A percentile compares a stretch with the other conserved stretches of the same genome.
phyloP scores from a whole-genome alignment of 164 flowering plant genomes.

The Kingdonia uniflora region DNA sequence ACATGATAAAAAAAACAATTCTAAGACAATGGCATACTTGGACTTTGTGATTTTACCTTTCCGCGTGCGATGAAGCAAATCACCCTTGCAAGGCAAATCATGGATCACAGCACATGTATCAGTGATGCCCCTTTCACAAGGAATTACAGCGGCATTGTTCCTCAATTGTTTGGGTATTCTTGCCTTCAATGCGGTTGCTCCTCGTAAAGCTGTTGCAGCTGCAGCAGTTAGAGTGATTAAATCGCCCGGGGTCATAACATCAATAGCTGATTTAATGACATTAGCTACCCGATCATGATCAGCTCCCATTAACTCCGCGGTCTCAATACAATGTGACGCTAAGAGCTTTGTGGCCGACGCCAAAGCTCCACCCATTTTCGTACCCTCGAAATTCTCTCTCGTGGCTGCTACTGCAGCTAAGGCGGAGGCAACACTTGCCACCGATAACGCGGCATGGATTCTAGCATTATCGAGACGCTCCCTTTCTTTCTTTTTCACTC shows the following conservation, averaged over 20 bases:
- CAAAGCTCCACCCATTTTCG: conserved; percentile 57
- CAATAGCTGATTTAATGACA: conserved; percentile 63
- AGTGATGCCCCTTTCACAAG: conserved; percentile 41
- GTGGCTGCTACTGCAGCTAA: conserved; percentile 64
- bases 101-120: conserved; percentile 22
- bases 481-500: conserved; percentile 60
- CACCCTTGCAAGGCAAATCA: conserved; percentile 44
- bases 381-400: conserved; percentile 29
- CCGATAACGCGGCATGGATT: conserved; percentile 57
- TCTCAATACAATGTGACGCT: conserved; percentile 75
- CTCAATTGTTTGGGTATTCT: conserved; percentile 59
- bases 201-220: conserved; percentile 96
- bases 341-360: conserved; percentile 78
- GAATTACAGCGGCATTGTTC: conserved; percentile 63
- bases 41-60: conserved; percentile 32
- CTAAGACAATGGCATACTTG: too few species aligned
- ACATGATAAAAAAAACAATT: neutral
- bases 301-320: conserved; percentile 89
- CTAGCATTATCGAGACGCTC: conserved; percentile 59
- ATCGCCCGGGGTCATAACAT: conserved; percentile 60
- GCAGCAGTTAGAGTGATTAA: conserved; percentile 87
- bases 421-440: conserved; percentile 85
- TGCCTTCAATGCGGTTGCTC: conserved; percentile 60
- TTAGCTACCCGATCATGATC: conserved; percentile 57
- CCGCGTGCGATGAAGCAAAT: conserved; percentile 44